Base-by-base conservation (phyloP, 768 basidiomycete species). In the Suillus lakei region DNA sequence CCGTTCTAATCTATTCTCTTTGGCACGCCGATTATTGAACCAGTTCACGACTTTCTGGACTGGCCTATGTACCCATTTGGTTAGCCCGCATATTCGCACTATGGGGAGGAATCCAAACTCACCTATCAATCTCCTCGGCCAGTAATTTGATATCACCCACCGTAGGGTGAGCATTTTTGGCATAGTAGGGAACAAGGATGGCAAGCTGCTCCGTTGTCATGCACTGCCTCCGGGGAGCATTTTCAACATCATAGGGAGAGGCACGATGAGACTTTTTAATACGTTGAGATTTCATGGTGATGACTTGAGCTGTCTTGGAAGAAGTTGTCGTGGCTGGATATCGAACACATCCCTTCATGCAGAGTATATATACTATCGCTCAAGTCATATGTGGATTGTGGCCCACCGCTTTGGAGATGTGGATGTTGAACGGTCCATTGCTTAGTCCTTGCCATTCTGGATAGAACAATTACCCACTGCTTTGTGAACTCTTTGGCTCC, bases 11-110 rank as follows among this genome's bases (percentile, higher is more conserved):
- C 58, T 39, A 18, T 28, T 26, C 18, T 41, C 58, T 59, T 59
- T 41, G 18, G 58, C 58, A 2, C 58, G 61, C 30, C 36, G 61
- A 54, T 62, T 62, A 60, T 62, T 62, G n/a, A 58, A 62, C 61
- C 53, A 62, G 36, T 62, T 62, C 16, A 9, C 15, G n/a, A 59
- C 32, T 60, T 60, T 50, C 10, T 12, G 10, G 18, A 7, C 39
- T 28, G 58, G 38, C 6, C 58, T 59, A 30, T 59, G 5, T 3
- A 41, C 6, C 12, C 26, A 41, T 41, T 30, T 58, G 16, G n/a
- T 58, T 18, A 30, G 38, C 26, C 21, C 8, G 18, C 5, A 10
- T 21, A 10, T 21, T 6, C 26, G 18, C 5, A 18, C 6, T 41
- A 13, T 41, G 28, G 28, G 18, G 39, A 41, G 18, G 39, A 21